phyloP scores from a whole-genome alignment of 2,329 filamentous ascomycete genomes.

The Cryphonectria parasitica region DNA sequence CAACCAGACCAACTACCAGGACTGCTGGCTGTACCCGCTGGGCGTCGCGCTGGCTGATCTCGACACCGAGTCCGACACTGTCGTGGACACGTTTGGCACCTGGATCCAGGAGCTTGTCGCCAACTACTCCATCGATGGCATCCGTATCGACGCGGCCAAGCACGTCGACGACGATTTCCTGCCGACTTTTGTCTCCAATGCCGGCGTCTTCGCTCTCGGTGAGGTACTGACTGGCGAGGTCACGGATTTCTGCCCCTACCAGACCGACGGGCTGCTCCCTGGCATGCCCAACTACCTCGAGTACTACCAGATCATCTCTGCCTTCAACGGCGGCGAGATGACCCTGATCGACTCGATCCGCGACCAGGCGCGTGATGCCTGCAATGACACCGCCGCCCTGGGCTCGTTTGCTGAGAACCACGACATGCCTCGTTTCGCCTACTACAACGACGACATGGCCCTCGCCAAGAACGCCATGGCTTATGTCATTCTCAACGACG shows the following conservation, averaged over 20 bases:
- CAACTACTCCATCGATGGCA: conserved; percentile 65
- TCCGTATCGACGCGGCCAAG: conserved; percentile 65
- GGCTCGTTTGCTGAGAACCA: conserved; percentile 64
- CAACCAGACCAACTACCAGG: conserved; percentile 50
- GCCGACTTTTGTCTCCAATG: conserved; percentile 53
- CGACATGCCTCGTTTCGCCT: conserved; percentile 59
- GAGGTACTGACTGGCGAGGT: conserved; percentile 62
- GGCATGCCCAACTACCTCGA: conserved; percentile 63
- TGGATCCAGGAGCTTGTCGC: conserved; percentile 63
- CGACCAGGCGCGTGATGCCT: conserved; percentile 40
- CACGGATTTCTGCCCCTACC: conserved; percentile 56
- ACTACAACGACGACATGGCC: conserved; percentile 54
- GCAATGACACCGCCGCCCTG: conserved; percentile 50
- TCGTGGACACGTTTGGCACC: conserved; percentile 55
- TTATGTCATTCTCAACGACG: conserved; percentile 63
- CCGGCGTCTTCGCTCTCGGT: conserved; percentile 63
- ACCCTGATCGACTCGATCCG: conserved; percentile 46
- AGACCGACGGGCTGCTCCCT: conserved; percentile 48
- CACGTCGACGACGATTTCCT: conserved; percentile 65
- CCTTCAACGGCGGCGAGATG: conserved; percentile 45
- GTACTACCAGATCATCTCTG: conserved; percentile 46
- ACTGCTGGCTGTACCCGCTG: conserved; percentile 57
- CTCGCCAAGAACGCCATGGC: conserved; percentile 65
- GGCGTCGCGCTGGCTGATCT: conserved; percentile 65
- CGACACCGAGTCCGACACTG: conserved; percentile 54